These are phyloP conservation scores for Stylonectria norvegica DNA, from an alignment of 2,329 filamentous ascomycete species.

Conservation along the genomic window DNA sequence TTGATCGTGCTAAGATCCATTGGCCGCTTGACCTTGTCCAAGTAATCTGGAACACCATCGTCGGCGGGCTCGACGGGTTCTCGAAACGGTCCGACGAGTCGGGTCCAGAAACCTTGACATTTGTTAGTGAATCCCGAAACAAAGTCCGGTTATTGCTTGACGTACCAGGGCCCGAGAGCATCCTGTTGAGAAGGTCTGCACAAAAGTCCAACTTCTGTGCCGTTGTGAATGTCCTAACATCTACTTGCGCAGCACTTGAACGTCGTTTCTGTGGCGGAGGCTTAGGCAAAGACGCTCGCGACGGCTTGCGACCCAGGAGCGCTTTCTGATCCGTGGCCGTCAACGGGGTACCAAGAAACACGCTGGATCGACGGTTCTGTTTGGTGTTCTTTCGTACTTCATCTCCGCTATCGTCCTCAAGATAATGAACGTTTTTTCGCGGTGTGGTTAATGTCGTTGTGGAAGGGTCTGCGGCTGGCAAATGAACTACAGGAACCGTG, in stretches of 20 bases:
- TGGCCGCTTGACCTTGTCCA: constrained; percentile 56
- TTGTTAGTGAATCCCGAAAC: not conserved
- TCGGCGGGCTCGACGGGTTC: constrained; percentile 55
- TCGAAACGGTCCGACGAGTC: constrained; percentile 60
- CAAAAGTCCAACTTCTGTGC: constrained; percentile 55
- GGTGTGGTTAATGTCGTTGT: constrained; percentile 19
- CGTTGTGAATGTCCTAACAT: constrained; percentile 33
- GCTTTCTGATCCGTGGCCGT: constrained; percentile 19
- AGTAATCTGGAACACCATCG: constrained; percentile 60
- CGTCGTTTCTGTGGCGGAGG: constrained; percentile 34
- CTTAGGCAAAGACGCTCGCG: constrained; percentile 32
- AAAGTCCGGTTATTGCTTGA: not conserved
- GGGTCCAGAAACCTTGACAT: constrained; percentile 58
- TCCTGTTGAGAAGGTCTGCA: constrained; percentile 53
- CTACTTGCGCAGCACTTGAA: constrained; percentile 30
- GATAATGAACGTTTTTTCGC: constrained; percentile 49
- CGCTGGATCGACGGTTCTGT: constrained; percentile 41
- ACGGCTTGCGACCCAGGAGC: constrained; percentile 27
- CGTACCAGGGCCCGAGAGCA: constrained; percentile 60
- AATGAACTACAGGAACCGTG: constrained; percentile 32
- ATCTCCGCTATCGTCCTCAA: constrained; percentile 43
- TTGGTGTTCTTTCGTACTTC: constrained; percentile 32
- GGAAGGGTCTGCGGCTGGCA: constrained; percentile 14
- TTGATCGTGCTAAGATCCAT: constrained; percentile 63
- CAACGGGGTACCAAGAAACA: constrained; percentile 11